Evolutionary conservation across 768 basidiomycete species (phyloP).

Genomic region (Tulasnella sp.): DNA sequence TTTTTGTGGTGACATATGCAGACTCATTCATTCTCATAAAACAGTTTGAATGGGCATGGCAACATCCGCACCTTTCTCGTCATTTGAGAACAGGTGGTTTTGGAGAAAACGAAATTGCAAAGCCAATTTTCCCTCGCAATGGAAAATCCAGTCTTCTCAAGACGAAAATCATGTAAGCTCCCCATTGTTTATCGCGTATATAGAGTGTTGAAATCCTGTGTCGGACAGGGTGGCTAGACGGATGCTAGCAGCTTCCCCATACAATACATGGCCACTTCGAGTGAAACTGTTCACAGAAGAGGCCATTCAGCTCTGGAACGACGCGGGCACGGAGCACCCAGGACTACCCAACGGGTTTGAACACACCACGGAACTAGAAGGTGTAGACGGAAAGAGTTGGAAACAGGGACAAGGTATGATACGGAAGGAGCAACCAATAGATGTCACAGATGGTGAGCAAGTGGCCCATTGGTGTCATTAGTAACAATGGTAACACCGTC

Average conservation of each 20-base stretch:
- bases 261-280: conserved; percentile 57
- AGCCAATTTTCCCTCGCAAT: conserved; percentile 4
- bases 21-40: conserved; percentile 20
- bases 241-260: conserved; percentile 56
- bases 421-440: conserved; percentile 45
- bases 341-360: conserved; percentile 32
- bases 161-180: conserved; percentile 24
- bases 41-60: not conserved
- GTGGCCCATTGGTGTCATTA: conserved; percentile 4
- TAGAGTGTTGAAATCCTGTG: not conserved
- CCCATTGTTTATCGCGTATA: not conserved
- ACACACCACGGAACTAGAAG: conserved; percentile 44
- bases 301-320: conserved; percentile 43
- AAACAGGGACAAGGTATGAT: conserved; percentile 39
- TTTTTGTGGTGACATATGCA: conserved; percentile 32
- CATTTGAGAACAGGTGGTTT: conserved; percentile 14
- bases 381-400: conserved; percentile 54
- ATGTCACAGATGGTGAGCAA: conserved; percentile 43
- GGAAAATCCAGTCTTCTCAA: conserved; percentile 7
- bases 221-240: conserved; percentile 39
- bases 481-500: not conserved
- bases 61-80: conserved; percentile 4
- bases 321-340: conserved; percentile 19
- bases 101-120: not conserved
- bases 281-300: conserved; percentile 61